Base-by-base conservation (phyloP, 306 rosid species). In the Castanea sativa region DNA sequence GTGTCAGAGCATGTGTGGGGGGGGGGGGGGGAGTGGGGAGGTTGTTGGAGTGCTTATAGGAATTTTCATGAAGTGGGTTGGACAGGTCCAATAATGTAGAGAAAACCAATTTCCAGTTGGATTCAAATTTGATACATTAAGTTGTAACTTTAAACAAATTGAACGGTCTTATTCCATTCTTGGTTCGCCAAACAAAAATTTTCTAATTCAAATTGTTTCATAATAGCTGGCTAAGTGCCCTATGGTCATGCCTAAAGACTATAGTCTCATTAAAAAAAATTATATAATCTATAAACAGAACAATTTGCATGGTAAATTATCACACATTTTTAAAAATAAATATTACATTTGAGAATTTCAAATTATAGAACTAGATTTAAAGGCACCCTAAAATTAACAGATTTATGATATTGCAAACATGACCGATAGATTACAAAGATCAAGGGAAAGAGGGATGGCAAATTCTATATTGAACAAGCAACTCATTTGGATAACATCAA, bases 401-500 rank as follows among this genome's bases (percentile, higher is more conserved):
- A 60, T 23, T 21, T 12, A 25, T 25, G n/a, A 15, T 57, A 57
- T 20, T 13, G 18, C 18, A 60, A 25, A 27, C 18, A 27, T 60
- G 18, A 60, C 35, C 12, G 33, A 25, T 13, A 25, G 32, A 76
- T 21, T 25, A 63, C 23, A 11, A 16, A 23, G 29, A 53, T 38
- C 20, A 35, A 53, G 12, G 75, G 45, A 69, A 23, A 10, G 69
- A 80, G 58, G 55, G 30, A 71, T 59, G 43, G 60, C 12, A 57
- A 76, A 45, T 78, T 65, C 64, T 21, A 35, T 9, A 25, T 58
- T 33, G 49, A 49, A 27, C 38, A 71, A 27, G 33, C 57, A 69
- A 71, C 79, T 72, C 21, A 77, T 30, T 33, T 10, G 15, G 72
- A 82, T n/a, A 73, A 72, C 41, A 45, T 76, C 25, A 70, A 65